Conservation (phyloP, 129 eudicot species). For the Calendula officinalis region DNA sequence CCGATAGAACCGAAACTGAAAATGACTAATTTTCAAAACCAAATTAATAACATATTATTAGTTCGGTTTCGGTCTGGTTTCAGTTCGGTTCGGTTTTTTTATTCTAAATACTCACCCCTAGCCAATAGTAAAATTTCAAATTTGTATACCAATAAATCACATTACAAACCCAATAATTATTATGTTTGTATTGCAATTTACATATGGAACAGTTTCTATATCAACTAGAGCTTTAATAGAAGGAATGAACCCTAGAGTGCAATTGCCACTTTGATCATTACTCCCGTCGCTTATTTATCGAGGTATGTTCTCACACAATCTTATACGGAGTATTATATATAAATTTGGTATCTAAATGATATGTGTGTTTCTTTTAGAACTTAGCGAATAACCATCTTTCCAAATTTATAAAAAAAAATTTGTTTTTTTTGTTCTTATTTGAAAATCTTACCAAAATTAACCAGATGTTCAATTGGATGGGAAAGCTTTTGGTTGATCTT, state of each 20-base stretch:
- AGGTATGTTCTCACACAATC: constrained; percentile 33
- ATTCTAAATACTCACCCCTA: too few species aligned
- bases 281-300: constrained; percentile 62
- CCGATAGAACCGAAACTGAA: too few species aligned
- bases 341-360: background rate
- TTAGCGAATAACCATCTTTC: background rate
- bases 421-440: background rate
- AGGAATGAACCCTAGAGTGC: constrained; percentile 77
- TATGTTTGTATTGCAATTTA: constrained; percentile 62
- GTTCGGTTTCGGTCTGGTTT: too few species aligned
- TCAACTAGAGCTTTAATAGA: constrained; percentile 64
- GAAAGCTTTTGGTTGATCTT: constrained; percentile 69
- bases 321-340: too few species aligned
- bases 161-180: constrained; percentile 31
- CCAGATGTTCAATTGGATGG: constrained; percentile 44
- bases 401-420: too few species aligned
- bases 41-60: too few species aligned
- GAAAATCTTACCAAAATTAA: constrained; percentile 42
- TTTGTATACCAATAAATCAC: constrained; percentile 21
- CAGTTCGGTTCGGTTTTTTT: too few species aligned
- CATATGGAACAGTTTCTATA: constrained; percentile 57
- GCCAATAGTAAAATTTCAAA: constrained; percentile 20
- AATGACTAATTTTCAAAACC: too few species aligned
- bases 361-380: background rate
- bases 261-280: constrained; percentile 52